phyloP scores from a whole-genome alignment of 139 green algal genomes.

The Gonium pectorale region DNA sequence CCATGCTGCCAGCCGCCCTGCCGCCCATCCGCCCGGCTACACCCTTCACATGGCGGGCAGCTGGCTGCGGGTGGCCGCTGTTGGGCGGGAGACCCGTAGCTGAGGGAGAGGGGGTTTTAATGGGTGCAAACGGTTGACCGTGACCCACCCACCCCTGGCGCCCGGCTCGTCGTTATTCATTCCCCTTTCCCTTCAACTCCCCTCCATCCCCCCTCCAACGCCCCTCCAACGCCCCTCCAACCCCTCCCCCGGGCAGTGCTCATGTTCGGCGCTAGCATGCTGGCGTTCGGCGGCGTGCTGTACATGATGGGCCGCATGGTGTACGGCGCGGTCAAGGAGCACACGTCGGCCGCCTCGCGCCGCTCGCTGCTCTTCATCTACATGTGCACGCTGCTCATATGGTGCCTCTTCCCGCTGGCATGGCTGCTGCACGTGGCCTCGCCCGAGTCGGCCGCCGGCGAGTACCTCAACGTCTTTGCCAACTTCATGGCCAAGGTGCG shows the following conservation, averaged over 20 bases:
- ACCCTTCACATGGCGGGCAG: no score
- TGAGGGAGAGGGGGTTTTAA: no score
- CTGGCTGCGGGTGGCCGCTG: no score
- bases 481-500: slow-evolving; percentile 54
- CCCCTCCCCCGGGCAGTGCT: slow-evolving; percentile 21
- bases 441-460: neutral
- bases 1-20: no score
- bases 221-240: no score
- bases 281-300: slow-evolving; percentile 48
- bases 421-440: slow-evolving; percentile 17
- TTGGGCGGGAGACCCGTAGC: no score
- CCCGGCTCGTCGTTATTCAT: no score
- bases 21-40: no score
- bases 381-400: slow-evolving; percentile 55
- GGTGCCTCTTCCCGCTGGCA: slow-evolving; percentile 48
- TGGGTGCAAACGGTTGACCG: no score
- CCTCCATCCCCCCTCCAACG: no score
- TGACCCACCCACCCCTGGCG: no score
- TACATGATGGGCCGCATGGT: slow-evolving; percentile 53
- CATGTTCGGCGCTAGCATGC: slow-evolving; percentile 14
- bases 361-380: slow-evolving; percentile 51
- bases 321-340: slow-evolving; percentile 27
- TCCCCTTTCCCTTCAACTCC: no score
- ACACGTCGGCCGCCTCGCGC: neutral
- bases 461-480: slow-evolving; percentile 47